Evolutionary conservation across 148 eudicot genomes (phyloP).

Genomic region (Mesembryanthemum crystallinum): DNA sequence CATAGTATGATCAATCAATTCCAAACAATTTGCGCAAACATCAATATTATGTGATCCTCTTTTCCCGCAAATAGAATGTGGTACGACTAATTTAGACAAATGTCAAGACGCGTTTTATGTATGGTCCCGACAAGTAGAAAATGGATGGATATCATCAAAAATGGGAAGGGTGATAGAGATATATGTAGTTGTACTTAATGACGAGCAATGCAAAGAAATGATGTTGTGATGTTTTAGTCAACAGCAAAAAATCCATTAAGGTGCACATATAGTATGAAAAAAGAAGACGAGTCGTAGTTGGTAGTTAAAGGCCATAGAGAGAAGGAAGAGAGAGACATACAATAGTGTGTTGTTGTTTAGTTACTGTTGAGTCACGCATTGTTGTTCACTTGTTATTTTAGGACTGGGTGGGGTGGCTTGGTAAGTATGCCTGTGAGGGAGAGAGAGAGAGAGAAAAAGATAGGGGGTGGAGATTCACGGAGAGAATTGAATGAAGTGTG

Average conservation of each 20-base stretch:
- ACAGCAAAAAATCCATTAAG: background rate
- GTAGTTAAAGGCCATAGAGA: conserved; percentile 24
- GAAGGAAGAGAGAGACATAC: conserved; percentile 27
- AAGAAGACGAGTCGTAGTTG: background rate
- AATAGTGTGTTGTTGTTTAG: conserved; percentile 34
- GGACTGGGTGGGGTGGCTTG: conserved; percentile 5
- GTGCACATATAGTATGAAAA: conserved; percentile 18
- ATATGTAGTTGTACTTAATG: background rate
- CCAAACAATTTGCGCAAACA: background rate
- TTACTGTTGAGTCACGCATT: conserved; percentile 43
- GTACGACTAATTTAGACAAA: too few species aligned
- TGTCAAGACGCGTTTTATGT: conserved; percentile 23
- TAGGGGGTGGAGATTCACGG: conserved; percentile 2
- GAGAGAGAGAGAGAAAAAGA: conserved; percentile 5
- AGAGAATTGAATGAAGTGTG: background rate
- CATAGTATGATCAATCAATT: too few species aligned
- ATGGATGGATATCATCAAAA: conserved; percentile 16
- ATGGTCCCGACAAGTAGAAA: conserved; percentile 18
- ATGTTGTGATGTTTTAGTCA: conserved; percentile 14
- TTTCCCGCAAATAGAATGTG: too few species aligned
- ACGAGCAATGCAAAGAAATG: conserved; percentile 9
- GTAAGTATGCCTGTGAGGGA: conserved; percentile 17
- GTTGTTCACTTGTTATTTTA: conserved; percentile 31
- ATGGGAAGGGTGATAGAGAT: conserved; percentile 5
- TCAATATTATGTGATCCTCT: too few species aligned